phyloP scores from a whole-genome alignment of 306 rosid species.

The Glycine soja region DNA sequence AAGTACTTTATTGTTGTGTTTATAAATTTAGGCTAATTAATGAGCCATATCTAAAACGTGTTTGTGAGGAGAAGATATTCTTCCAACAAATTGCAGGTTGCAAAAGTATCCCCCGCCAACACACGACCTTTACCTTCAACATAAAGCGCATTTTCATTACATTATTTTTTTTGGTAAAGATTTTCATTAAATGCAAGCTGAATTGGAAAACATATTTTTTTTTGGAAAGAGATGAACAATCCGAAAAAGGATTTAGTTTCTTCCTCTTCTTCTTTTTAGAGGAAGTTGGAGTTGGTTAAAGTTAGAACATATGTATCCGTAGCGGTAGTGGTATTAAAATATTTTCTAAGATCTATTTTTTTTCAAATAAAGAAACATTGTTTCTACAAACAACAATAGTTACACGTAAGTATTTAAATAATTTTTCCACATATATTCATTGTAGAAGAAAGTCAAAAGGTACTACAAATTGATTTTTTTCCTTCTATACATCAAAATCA shows the following conservation, averaged over 20 bases:
- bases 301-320: background rate
- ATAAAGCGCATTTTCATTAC: background rate
- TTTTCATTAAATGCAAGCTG: background rate
- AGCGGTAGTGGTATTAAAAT: too few relatives aligned
- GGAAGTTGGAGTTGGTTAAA: background rate
- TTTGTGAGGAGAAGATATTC: background rate
- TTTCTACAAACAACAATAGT: background rate
- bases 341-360: background rate
- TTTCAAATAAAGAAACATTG: background rate
- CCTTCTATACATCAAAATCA: too few relatives aligned
- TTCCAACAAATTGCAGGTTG: slow-evolving; percentile 8
- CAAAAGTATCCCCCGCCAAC: background rate
- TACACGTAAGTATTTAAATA: too few relatives aligned
- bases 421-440: too few relatives aligned
- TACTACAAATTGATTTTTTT: too few relatives aligned
- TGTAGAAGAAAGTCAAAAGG: too few relatives aligned
- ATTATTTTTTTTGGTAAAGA: too few relatives aligned
- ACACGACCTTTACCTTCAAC: background rate
- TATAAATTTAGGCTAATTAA: background rate
- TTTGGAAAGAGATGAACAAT: background rate
- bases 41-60: background rate
- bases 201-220: too few relatives aligned
- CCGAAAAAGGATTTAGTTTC: background rate
- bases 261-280: too few relatives aligned
- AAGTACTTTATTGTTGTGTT: background rate